Conservation (phyloP, 345 rosid species). For the rapeseed (Brassica napus) region Da-Ae NC_063449.1:37279501-37280000, state of each 20-base stretch:
- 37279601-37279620: background rate
- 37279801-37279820: constrained; percentile 5
- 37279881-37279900: background rate
- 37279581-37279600: constrained; percentile 24
- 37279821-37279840: background rate
- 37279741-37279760: background rate
- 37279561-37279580: constrained; percentile 1
- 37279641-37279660: constrained; percentile 2
- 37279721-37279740: background rate
- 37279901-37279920: background rate
- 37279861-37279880: background rate
- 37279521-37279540: background rate
- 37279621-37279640: constrained; percentile 10
- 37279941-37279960: no score
- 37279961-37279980: background rate
- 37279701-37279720: background rate
- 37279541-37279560: background rate
- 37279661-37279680: constrained; percentile 6
- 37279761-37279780: constrained; percentile 29
- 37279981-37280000: background rate
- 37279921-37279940: background rate
- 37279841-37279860: background rate
- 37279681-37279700: background rate
- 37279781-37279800: constrained; percentile 7
- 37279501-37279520: background rate